Evolutionary conservation across 2,329 filamentous ascomycete species (phyloP).

Genomic region (Sporothrix globosa): DNA sequence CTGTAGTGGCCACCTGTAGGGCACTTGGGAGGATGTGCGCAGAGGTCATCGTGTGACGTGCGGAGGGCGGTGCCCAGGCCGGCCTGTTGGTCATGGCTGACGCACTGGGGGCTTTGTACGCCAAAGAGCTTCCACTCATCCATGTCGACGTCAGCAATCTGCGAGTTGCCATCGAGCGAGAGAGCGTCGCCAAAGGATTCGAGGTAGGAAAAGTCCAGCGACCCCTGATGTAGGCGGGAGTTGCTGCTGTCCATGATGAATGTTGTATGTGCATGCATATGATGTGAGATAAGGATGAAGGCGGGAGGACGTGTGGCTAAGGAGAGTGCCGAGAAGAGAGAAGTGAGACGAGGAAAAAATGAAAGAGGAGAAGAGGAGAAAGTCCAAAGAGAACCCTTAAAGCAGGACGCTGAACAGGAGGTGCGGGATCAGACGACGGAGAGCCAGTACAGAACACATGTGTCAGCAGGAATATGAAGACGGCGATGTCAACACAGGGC

Average conservation of each 20-base stretch:
- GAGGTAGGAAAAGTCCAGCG: slow-evolving; percentile 31
- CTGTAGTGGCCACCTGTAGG: slow-evolving; percentile 27
- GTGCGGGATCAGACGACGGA: neutral
- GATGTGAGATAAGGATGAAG: neutral
- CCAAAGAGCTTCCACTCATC: slow-evolving; percentile 35
- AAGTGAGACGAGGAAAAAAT: neutral
- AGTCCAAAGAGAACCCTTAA: neutral
- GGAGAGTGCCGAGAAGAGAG: slow-evolving; percentile 3
- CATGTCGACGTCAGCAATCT: slow-evolving; percentile 30
- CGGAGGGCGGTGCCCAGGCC: slow-evolving; percentile 30
- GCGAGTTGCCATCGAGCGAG: slow-evolving; percentile 22
- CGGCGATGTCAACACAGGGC: slow-evolving; percentile 4
- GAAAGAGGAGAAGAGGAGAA: neutral
- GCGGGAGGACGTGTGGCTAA: neutral
- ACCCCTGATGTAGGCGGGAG: slow-evolving; percentile 30
- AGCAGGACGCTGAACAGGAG: neutral
- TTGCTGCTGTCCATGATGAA: slow-evolving; percentile 32
- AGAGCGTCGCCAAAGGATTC: slow-evolving; percentile 30
- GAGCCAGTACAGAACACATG: neutral
- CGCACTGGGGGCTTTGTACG: slow-evolving; percentile 34
- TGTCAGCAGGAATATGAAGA: neutral
- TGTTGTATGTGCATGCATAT: neutral
- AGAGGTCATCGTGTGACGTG: slow-evolving; percentile 36
- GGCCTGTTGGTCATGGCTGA: slow-evolving; percentile 29
- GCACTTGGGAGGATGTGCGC: slow-evolving; percentile 35